phyloP scores from a whole-genome alignment of 208 protist species.

The Acanthamoeba royreba region DNA sequence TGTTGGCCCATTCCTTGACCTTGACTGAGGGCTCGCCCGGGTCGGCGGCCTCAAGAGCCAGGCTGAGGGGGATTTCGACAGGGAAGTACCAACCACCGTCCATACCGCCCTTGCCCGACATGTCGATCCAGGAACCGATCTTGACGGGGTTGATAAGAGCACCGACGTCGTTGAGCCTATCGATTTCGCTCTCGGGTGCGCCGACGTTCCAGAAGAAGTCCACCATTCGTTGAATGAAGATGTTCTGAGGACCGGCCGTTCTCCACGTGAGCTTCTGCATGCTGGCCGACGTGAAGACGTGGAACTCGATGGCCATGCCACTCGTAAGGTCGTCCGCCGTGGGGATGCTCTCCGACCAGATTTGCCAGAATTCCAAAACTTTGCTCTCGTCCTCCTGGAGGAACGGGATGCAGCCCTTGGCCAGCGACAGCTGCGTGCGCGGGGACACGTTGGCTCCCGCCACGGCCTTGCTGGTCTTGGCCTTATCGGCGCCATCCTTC shows the following conservation, averaged over 20 bases:
- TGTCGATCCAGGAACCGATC: conserved; percentile 53
- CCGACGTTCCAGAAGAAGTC: conserved; percentile 58
- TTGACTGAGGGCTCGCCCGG: background rate
- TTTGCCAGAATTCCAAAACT: background rate
- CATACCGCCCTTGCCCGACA: conserved; percentile 46
- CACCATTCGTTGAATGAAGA: conserved; percentile 49
- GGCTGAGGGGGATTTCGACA: background rate
- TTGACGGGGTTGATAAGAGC: conserved; percentile 23
- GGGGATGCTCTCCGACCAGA: background rate
- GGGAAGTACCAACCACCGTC: conserved; percentile 57
- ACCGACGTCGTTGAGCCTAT: conserved; percentile 42
- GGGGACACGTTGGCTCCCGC: background rate
- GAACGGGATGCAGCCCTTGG: background rate
- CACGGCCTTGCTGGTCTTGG: too few relatives aligned
- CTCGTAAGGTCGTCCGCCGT: background rate
- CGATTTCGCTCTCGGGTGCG: conserved; percentile 45
- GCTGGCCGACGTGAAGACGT: background rate
- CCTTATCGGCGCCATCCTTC: too few relatives aligned
- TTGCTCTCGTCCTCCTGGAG: background rate
- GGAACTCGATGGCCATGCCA: background rate
- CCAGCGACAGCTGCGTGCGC: background rate
- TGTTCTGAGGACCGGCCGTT: conserved; percentile 7
- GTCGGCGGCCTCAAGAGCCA: conserved; percentile 20
- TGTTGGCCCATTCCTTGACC: conserved; percentile 21
- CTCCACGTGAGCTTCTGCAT: background rate